Evolutionary conservation across 2,329 filamentous ascomycete species (phyloP).

Genomic region (Fusarium bactridioides): DNA sequence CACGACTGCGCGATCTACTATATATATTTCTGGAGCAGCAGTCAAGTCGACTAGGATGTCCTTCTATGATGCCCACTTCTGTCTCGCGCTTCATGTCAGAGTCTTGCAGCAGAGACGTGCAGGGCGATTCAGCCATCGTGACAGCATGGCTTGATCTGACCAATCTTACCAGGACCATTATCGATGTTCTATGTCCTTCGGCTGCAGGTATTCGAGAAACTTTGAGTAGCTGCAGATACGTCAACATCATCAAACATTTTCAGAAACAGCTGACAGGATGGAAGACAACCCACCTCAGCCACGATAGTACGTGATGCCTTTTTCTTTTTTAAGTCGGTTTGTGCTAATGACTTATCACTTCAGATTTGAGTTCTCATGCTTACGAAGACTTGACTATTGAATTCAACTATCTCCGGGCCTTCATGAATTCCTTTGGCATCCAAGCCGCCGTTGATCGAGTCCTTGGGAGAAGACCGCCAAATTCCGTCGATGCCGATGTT

Average conservation of each 20-base stretch:
- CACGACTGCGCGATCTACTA: neutral
- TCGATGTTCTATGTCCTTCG: slow-evolving; percentile 51
- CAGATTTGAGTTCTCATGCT: neutral
- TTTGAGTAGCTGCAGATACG: neutral
- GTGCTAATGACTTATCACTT: accelerated
- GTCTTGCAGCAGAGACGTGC: neutral
- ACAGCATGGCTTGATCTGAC: slow-evolving; percentile 20
- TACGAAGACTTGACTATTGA: slow-evolving; percentile 47
- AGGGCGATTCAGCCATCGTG: neutral
- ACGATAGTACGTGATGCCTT: neutral
- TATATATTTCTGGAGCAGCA: slow-evolving; percentile 27
- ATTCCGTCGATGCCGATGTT: slow-evolving; percentile 43
- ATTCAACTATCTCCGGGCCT: slow-evolving; percentile 54
- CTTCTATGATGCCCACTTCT: slow-evolving; percentile 7
- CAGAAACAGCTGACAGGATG: slow-evolving; percentile 15
- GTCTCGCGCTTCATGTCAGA: neutral
- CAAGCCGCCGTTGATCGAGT: slow-evolving; percentile 59
- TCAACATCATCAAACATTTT: slow-evolving; percentile 26
- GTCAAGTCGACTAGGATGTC: slow-evolving; percentile 16
- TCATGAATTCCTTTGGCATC: slow-evolving; percentile 59
- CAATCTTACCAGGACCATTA: slow-evolving; percentile 12
- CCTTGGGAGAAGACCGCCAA: no score
- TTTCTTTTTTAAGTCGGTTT: accelerated
- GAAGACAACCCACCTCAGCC: slow-evolving; percentile 4
- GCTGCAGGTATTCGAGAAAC: slow-evolving; percentile 30